A percentile compares a stretch with the other conserved stretches of the same genome.
Evolutionary conservation across 2,329 filamentous ascomycete genomes (phyloP).

Genomic region (Blastomyces silverae): DNA sequence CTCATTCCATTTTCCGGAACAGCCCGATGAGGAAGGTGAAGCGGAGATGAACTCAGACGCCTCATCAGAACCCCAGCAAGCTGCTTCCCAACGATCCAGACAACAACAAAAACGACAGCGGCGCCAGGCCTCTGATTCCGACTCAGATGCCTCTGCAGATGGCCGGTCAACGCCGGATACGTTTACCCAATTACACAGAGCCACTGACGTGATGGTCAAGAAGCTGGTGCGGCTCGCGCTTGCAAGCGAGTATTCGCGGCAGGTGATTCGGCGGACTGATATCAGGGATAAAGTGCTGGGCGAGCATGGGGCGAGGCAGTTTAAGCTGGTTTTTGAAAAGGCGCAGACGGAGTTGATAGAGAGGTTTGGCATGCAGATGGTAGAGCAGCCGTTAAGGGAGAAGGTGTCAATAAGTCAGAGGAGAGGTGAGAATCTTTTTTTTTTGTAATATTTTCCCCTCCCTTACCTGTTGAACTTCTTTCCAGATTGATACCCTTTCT

Average conservation of each 20-base stretch:
- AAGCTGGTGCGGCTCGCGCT: conserved; percentile 57
- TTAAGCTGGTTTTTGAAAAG: conserved; percentile 67
- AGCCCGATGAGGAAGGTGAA: conserved; percentile 7
- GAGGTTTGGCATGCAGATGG: conserved; percentile 88
- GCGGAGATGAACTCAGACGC: conserved; percentile 6
- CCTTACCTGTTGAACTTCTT: not conserved
- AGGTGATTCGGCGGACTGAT: conserved; percentile 52
- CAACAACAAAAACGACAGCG: conserved; percentile 19
- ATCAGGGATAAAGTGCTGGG: conserved; percentile 64
- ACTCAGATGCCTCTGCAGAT: conserved; percentile 15
- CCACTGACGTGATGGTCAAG: conserved; percentile 46
- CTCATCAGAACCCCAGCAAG: conserved; percentile 6
- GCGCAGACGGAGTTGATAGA: conserved; percentile 65
- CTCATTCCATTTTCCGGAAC: not conserved
- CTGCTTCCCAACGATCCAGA: not conserved
- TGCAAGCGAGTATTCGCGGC: conserved; percentile 54
- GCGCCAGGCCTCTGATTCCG: conserved; percentile 15
- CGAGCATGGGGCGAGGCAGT: conserved; percentile 57
- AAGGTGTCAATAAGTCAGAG: conserved; percentile 74
- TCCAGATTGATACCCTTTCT: not conserved
- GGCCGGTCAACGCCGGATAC: conserved; percentile 9
- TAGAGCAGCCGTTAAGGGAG: conserved; percentile 72
- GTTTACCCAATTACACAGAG: conserved; percentile 26
- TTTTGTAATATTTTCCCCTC: not conserved
- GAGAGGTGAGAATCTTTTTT: conserved; percentile 50